Evolutionary conservation across 768 basidiomycete species (phyloP), one percentile per base, ranked within the genome.

Genomic region (Kwoniella sp.): DNA sequence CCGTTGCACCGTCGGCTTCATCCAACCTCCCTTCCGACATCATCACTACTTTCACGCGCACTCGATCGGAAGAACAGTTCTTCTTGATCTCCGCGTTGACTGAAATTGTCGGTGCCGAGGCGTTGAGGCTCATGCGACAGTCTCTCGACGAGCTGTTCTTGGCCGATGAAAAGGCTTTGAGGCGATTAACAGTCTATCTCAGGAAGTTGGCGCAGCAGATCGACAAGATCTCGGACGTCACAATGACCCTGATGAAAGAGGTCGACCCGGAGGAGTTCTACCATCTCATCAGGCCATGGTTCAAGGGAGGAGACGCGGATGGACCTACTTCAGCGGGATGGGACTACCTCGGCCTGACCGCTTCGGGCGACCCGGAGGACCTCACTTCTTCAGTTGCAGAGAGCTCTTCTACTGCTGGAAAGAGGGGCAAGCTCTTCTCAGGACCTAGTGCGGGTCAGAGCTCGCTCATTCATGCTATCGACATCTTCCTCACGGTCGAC

Each of bases 381-480:
- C 73, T 81, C n/a, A 84, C 83, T 28, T 82, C 86, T 29, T 66
- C 67, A 22, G 59, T 51, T 8, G 67, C 69, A 17, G 67, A 63
- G 48, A 51, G 34, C 8, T n/a, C 53, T 2, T 64, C 20, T 9
- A 62, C 58, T 17, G 34, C 25, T 31, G 64, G 47, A 5, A 59
- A 31, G 41, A 64, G 56, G 26, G 70, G 72, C 0, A 54, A 63
- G 20, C 79, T 82, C 56, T 85, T 91, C 45, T 89, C 87, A 63
- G 95, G 95, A 0, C 94, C 95, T 25, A 93, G 91, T 11, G 95
- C 93, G 1, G 95, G 95, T 1, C 95, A 99, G 83, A 93, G 91
- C 80, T 89, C 88, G 56, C 86, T 94, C 61, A 92, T 99, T 84
- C 79, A 81, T 63, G 79, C 79, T 2, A 72, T 81, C 66, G 79